Conservation (phyloP, 192 early-diverging fungal genomes). For the Geosiphon pyriformis region DNA sequence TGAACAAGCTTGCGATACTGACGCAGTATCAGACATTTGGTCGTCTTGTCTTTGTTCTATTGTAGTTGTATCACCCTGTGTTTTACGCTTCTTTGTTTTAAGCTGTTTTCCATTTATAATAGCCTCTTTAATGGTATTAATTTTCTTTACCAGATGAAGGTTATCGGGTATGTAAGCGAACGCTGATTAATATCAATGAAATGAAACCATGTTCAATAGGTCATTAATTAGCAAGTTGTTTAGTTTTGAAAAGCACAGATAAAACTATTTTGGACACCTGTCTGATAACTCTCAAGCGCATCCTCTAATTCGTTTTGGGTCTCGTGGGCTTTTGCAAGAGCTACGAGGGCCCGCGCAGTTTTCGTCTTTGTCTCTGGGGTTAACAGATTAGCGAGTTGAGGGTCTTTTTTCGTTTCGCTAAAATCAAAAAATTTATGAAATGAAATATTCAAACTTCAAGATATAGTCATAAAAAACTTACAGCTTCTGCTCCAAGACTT, state of each 20-base stretch:
- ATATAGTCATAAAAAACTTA: neutral
- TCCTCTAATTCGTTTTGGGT: slow-evolving; percentile 38
- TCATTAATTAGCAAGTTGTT: neutral
- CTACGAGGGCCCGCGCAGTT: slow-evolving; percentile 46
- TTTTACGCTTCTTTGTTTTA: neutral
- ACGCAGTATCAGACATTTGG: neutral
- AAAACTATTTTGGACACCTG: neutral
- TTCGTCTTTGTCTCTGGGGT: slow-evolving; percentile 54
- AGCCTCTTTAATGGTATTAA: neutral
- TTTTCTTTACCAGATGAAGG: neutral
- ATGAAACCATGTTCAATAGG: neutral
- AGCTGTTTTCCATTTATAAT: neutral
- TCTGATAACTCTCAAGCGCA: slow-evolving; percentile 45
- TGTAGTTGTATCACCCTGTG: neutral
- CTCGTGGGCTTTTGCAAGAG: slow-evolving; percentile 44
- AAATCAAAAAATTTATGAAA: neutral
- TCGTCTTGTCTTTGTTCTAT: neutral
- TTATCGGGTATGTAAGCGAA: neutral
- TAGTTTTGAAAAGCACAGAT: neutral
- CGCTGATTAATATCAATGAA: neutral
- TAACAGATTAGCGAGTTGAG: slow-evolving; percentile 27
- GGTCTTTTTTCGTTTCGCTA: slow-evolving; percentile 10
- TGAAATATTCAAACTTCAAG: neutral
- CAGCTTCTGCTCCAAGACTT: neutral
- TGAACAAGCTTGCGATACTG: neutral